phyloP scores from a whole-genome alignment of 169 alveolate genomes.

The Cryptosporidium baileyi region DNA sequence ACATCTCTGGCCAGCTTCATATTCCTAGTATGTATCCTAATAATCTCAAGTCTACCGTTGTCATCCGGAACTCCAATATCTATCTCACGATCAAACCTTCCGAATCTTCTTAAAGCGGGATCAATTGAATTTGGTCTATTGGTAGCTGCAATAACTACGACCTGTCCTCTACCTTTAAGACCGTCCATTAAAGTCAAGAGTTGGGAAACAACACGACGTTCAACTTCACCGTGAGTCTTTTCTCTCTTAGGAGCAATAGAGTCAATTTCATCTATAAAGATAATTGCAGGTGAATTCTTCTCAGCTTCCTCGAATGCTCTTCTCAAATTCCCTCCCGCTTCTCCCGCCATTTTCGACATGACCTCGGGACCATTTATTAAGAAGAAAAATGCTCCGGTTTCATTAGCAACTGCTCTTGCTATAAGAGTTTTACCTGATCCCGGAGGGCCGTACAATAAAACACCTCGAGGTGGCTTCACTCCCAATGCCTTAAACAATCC shows the following conservation, averaged over 20 bases:
- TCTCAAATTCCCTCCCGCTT: constrained; percentile 97
- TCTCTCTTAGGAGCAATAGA: constrained; percentile 99
- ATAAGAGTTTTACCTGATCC: constrained; percentile 99
- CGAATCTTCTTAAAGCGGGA: constrained; percentile 98
- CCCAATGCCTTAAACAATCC: constrained; percentile 98
- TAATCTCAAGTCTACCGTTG: constrained; percentile 98
- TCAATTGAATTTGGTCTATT: constrained; percentile 99
- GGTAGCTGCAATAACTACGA: constrained; percentile 97
- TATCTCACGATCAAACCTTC: constrained; percentile 97
- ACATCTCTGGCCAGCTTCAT: constrained; percentile 98
- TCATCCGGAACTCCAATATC: constrained; percentile 99
- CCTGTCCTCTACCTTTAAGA: constrained; percentile 98
- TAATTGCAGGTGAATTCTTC: constrained; percentile 99
- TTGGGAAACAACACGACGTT: constrained; percentile 98
- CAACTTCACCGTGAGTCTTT: constrained; percentile 99
- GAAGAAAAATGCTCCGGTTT: constrained; percentile 96
- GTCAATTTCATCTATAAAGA: constrained; percentile 99
- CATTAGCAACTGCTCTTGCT: constrained; percentile 99
- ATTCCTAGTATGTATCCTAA: constrained; percentile 98
- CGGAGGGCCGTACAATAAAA: constrained; percentile 99
- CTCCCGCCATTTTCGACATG: constrained; percentile 99
- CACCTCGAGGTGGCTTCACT: constrained; percentile 99
- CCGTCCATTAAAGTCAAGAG: constrained; percentile 99
- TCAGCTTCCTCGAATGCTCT: constrained; percentile 97
- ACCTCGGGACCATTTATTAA: constrained; percentile 96